Evolutionary conservation across 352 stramenopile species (phyloP).

Genomic region (Phytophthora lateralis): DNA sequence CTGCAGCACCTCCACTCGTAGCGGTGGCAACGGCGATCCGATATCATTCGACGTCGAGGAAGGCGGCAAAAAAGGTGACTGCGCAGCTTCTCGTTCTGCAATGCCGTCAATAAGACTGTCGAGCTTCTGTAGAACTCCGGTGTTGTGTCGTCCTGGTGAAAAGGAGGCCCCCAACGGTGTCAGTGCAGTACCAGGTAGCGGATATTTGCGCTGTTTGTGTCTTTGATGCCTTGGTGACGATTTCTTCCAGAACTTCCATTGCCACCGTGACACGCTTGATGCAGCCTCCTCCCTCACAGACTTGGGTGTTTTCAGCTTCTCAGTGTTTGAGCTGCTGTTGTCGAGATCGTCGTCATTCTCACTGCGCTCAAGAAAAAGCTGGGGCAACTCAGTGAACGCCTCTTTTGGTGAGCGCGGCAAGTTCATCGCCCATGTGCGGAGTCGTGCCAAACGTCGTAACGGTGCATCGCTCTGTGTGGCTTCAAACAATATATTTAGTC

Average conservation of each 20-base stretch:
- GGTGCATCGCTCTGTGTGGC: background rate
- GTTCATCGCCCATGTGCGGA: conserved; percentile 19
- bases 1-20: conserved; percentile 49
- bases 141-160: conserved; percentile 11
- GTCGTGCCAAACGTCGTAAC: conserved; percentile 15
- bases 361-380: conserved; percentile 30
- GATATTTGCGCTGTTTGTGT: conserved; percentile 24
- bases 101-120: conserved; percentile 18
- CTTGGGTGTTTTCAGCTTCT: conserved; percentile 3
- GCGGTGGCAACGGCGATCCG: conserved; percentile 29
- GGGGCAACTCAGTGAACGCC: conserved; percentile 10
- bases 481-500: conserved; percentile 19
- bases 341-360: conserved; percentile 31
- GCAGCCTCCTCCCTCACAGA: conserved; percentile 12
- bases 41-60: conserved; percentile 3
- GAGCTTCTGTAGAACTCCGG: conserved; percentile 3
- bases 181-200: conserved; percentile 14
- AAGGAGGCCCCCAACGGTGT: conserved; percentile 11
- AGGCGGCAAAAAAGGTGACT: background rate
- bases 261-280: conserved; percentile 19
- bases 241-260: conserved; percentile 34
- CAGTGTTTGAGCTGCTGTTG: background rate
- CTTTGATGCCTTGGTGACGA: conserved; percentile 12
- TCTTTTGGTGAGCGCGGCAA: background rate
- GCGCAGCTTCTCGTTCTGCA: conserved; percentile 8